phyloP scores from a whole-genome alignment of 345 rosid genomes.

The Populus tremula region DNA sequence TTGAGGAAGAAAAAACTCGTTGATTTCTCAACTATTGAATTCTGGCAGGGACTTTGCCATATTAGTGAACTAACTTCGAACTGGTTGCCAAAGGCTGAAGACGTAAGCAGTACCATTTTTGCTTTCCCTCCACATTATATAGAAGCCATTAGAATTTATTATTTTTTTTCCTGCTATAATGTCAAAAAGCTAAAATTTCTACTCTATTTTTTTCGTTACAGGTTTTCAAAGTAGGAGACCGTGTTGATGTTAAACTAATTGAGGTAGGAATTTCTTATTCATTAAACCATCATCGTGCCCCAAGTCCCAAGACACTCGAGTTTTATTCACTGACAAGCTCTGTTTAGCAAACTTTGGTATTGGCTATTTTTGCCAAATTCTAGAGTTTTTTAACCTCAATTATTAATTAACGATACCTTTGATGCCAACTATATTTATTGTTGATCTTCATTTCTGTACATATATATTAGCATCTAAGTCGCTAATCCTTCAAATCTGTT shows the following conservation, averaged over 20 bases:
- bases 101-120: conserved; percentile 47
- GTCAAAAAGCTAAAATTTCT: neutral
- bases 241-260: conserved; percentile 83
- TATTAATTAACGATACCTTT: too few relatives aligned
- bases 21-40: conserved; percentile 3
- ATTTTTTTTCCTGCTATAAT: neutral
- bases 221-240: conserved; percentile 90
- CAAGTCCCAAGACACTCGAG: neutral
- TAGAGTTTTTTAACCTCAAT: neutral
- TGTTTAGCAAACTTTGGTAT: neutral
- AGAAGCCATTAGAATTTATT: neutral
- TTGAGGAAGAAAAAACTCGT: neutral
- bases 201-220: conserved; percentile 25
- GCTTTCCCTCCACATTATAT: neutral
- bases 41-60: conserved; percentile 90
- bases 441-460: neutral
- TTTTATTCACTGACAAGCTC: neutral
- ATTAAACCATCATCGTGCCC: neutral
- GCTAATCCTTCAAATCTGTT: neutral
- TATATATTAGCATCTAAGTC: neutral
- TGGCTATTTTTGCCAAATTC: neutral
- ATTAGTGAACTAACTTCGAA: conserved; percentile 82
- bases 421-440: neutral
- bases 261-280: conserved; percentile 50
- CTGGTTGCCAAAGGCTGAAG: conserved; percentile 96